Conservation (phyloP, 2,329 filamentous ascomycete genomes). For the Penicillium sp. region DNA sequence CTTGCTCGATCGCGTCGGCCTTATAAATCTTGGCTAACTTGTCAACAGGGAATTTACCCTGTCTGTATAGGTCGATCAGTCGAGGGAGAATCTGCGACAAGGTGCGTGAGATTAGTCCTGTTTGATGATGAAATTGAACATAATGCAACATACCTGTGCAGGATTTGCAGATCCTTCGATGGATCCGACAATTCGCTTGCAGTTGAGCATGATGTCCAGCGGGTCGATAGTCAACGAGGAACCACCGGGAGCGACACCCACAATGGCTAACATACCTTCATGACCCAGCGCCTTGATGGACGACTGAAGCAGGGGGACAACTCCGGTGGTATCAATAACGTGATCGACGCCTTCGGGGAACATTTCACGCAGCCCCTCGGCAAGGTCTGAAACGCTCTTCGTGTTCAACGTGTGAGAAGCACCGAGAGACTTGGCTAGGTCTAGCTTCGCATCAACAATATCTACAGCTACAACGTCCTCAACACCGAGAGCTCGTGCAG, state of each 20-base stretch:
- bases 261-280: constrained; percentile 32
- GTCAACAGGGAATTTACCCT: not conserved
- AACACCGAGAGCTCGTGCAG: constrained; percentile 21
- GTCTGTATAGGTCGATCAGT: not conserved
- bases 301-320: constrained; percentile 2
- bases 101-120: not conserved
- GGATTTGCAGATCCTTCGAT: not conserved
- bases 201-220: not conserved
- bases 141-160: not conserved
- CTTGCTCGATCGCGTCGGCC: not conserved
- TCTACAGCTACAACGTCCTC: constrained; percentile 47
- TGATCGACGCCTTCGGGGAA: constrained; percentile 26
- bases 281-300: constrained; percentile 22
- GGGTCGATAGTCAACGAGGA: constrained; percentile 29
- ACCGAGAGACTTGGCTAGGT: constrained; percentile 46
- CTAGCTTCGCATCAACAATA: constrained; percentile 42
- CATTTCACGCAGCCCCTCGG: constrained; percentile 27
- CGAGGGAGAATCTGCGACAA: not conserved
- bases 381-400: constrained; percentile 26
- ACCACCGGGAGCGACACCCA: constrained; percentile 33
- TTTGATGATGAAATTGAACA: not conserved
- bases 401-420: constrained; percentile 46
- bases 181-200: not conserved
- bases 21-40: not conserved
- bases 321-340: not conserved